These are phyloP conservation scores for Phyllosticta citribraziliensis DNA, from an alignment of 2,329 filamentous ascomycete genomes.

Conservation along the genomic window DNA sequence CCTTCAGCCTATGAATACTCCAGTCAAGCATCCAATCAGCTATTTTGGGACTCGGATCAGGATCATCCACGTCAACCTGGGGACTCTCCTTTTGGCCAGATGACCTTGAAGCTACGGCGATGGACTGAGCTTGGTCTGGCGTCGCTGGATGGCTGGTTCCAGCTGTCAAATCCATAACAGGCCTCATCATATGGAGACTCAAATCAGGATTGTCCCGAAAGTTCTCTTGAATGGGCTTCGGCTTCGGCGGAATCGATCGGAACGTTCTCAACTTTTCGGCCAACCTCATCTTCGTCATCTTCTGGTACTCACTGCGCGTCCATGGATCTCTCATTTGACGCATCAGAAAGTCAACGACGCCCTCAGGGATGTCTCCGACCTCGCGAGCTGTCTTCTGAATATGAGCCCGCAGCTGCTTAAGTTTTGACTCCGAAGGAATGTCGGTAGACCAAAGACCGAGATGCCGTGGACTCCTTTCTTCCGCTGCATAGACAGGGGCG, in stretches of 20 bases:
- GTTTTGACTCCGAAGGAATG: neutral
- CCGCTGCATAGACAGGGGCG: neutral
- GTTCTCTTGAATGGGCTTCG: neutral
- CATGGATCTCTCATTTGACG: neutral
- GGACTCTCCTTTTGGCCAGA: neutral
- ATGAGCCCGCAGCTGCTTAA: neutral
- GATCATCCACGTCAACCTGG: neutral
- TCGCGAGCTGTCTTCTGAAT: neutral
- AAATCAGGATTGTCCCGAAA: neutral
- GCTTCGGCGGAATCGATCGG: neutral
- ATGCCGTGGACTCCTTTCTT: neutral
- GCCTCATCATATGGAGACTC: neutral
- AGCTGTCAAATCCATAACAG: neutral
- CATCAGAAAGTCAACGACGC: neutral
- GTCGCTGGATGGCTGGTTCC: neutral
- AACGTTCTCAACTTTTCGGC: neutral
- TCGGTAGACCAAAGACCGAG: neutral
- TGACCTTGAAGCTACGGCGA: neutral
- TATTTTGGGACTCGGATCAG: neutral
- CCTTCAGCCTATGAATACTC: neutral
- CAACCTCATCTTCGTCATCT: neutral
- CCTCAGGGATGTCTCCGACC: neutral
- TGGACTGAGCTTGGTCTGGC: neutral
- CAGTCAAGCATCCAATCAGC: neutral
- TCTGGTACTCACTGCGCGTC: neutral